Evolutionary conservation across 192 early-diverging fungal genomes (phyloP).

Genomic region (Umbelopsis sp.): DNA sequence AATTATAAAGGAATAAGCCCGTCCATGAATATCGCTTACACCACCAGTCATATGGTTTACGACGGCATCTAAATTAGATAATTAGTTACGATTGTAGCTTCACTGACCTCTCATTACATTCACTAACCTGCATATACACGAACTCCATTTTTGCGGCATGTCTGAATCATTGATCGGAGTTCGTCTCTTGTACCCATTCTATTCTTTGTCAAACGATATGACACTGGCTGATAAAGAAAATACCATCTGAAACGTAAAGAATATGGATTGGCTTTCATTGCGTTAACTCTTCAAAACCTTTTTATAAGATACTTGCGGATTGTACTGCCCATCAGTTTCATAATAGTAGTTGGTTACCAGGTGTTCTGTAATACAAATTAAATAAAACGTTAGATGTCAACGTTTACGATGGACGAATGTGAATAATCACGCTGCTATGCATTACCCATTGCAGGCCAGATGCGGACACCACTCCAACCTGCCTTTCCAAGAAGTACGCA

Average conservation of each 20-base stretch:
- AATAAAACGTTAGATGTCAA: too few relatives aligned
- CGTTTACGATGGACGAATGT: too few relatives aligned
- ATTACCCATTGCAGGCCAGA: background rate
- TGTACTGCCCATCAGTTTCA: conserved; percentile 3
- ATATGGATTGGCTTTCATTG: background rate
- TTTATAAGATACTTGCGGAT: background rate
- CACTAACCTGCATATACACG: background rate
- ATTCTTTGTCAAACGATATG: background rate
- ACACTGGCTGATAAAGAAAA: background rate
- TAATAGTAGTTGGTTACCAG: background rate
- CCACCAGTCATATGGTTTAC: conserved; percentile 6
- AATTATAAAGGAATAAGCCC: too few relatives aligned
- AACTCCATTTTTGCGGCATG: background rate
- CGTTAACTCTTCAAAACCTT: background rate
- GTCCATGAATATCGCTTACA: background rate
- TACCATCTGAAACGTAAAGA: background rate
- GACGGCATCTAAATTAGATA: background rate
- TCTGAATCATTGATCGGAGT: background rate
- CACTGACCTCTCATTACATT: background rate
- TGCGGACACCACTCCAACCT: background rate
- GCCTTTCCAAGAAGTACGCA: background rate
- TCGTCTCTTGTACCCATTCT: conserved; percentile 1
- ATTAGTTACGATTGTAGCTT: background rate
- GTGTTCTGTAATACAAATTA: background rate
- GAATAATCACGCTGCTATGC: background rate